phyloP scores from a whole-genome alignment of 257 asterid species.

The Paulownia fortunei region DNA sequence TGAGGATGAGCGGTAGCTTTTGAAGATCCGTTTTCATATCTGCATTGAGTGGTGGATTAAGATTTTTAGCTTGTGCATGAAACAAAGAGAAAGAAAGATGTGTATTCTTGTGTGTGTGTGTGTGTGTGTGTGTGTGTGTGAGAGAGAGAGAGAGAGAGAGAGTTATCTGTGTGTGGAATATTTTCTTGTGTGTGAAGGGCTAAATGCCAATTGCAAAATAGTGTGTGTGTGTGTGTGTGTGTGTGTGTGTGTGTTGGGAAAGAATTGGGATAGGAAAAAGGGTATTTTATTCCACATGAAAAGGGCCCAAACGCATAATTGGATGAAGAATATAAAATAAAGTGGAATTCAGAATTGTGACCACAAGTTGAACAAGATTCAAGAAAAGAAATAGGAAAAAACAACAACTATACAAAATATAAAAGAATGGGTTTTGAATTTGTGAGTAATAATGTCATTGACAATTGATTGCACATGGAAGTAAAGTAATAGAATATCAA shows the following conservation, averaged over 20 bases:
- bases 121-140: slow-evolving; percentile 8
- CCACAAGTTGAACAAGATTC: not conserved
- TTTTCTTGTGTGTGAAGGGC: not conserved
- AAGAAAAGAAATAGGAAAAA: not conserved
- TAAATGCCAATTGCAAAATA: slow-evolving; percentile 12
- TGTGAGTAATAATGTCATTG: not conserved
- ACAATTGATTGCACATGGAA: slow-evolving; percentile 28
- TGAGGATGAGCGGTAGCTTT: slow-evolving; percentile 46
- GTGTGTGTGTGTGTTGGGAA: not conserved
- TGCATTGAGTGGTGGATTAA: slow-evolving; percentile 37
- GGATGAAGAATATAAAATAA: not conserved
- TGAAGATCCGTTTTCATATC: slow-evolving; percentile 48
- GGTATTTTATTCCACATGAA: not conserved
- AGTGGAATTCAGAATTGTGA: not conserved
- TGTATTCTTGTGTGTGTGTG: not conserved
- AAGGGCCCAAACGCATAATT: slow-evolving; percentile 23
- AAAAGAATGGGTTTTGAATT: not conserved
- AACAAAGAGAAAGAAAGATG: not conserved
- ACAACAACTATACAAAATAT: not conserved
- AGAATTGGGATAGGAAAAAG: not conserved
- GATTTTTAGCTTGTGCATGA: slow-evolving; percentile 25
- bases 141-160: not conserved
- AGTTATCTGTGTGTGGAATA: no score
- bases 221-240: not conserved
- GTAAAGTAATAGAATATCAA: not conserved